phyloP scores from a whole-genome alignment of 2,329 filamentous ascomycete species.

The Apiospora arundinis region DNA sequence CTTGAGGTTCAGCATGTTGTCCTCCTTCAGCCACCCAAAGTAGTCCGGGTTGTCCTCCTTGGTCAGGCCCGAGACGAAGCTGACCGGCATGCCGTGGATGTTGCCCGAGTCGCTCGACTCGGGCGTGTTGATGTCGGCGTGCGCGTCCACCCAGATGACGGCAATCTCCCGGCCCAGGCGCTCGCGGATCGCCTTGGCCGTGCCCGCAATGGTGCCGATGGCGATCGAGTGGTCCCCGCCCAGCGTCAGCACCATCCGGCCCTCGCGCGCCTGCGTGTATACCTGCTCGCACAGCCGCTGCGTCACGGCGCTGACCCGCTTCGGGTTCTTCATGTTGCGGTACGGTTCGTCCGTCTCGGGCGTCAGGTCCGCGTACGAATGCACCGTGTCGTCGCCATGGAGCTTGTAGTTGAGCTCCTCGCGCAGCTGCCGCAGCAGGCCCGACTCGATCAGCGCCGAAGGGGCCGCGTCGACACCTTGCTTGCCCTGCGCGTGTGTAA shows the following conservation, averaged over 20 bases:
- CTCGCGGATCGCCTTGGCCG: conserved; percentile 85
- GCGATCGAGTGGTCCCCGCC: conserved; percentile 97
- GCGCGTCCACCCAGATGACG: conserved; percentile 98
- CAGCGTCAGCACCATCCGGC: conserved; percentile 88
- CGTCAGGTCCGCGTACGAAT: conserved; percentile 79
- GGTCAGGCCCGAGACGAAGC: conserved; percentile 87
- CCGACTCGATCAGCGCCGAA: conserved; percentile 84
- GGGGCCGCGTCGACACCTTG: conserved; percentile 90
- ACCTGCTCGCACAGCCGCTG: conserved; percentile 81
- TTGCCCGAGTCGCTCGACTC: conserved; percentile 90
- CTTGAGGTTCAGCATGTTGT: conserved; percentile 71
- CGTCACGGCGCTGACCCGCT: conserved; percentile 85
- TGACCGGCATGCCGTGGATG: conserved; percentile 97
- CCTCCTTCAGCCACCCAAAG: conserved; percentile 87
- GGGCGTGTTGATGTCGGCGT: conserved; percentile 96
- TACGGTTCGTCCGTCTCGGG: conserved; percentile 77
- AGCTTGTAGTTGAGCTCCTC: conserved; percentile 89
- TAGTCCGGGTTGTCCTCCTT: conserved; percentile 76
- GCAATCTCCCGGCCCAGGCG: conserved; percentile 82
- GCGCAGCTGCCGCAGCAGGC: conserved; percentile 82
- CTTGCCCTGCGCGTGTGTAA: conserved; percentile 71
- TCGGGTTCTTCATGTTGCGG: conserved; percentile 94
- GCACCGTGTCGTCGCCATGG: conserved; percentile 81
- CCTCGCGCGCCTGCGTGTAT: conserved; percentile 82
- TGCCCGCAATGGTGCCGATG: conserved; percentile 89